Base-by-base conservation (phyloP, 2,329 filamentous ascomycete species). In the Trichoderma sp. region DNA sequence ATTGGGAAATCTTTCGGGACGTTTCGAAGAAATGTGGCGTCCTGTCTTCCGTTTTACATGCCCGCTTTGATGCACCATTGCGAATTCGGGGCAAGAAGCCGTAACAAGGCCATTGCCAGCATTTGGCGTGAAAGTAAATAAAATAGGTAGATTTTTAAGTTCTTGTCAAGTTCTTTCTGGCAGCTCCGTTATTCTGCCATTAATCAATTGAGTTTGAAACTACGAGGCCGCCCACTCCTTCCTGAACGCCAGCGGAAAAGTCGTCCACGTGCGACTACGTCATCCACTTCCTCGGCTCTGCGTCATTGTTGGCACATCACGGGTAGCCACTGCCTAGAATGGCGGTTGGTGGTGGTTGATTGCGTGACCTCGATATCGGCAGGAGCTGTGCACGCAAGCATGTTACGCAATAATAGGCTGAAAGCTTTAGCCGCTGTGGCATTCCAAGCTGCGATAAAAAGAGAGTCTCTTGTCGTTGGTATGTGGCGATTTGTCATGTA, bases 221-320 rank as follows among this genome's bases (percentile, higher is more conserved):
- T 60, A 57, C 19, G 8, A 52, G 19, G 13, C 3, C n/a, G 34
- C 29, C 9, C 22, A 27, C 34, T 37, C 56, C 56, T 52, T 60
- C 39, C 34, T 32, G 8, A 53, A 32, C n/a, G 15, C 19, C 25
- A 53, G 32, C 56, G 25, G 35, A 29, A 67, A 7, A 34, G 22
- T 45, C 32, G 27, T n/a, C 29, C 64, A 67, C 45, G 56, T 59
- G 64, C 57, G 39, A 5, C 50, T 69, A 69, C 64, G 68, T 69
- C 68, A 69, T 69, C 29, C 52, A 57, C 54, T 56, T 34, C 25
- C 35, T 1, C n/a, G 9, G 3, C 27, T 34, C 34, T 63, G 53
- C 60, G 37, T 39, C 53, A 59, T 57, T 42, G 29, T 42, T 60
- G 34, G 42, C 48, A 57, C 65, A 61, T 67, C 50, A 32, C 66